Conservation (phyloP, 345 rosid genomes). For the Linum tenue region DNA sequence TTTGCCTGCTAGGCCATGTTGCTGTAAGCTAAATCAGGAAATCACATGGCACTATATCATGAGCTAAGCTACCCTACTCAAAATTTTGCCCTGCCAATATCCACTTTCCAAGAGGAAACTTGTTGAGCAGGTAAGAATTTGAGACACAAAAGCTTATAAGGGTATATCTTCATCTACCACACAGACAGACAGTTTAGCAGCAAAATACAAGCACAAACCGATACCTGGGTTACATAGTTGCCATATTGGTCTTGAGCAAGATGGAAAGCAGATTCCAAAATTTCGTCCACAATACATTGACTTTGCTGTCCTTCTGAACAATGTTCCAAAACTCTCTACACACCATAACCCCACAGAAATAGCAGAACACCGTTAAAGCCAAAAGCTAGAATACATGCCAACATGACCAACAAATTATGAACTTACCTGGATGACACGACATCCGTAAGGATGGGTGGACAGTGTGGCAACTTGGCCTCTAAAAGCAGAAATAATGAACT, state of each 20-base stretch:
- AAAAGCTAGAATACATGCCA: slow-evolving; percentile 4
- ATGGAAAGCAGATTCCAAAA: slow-evolving; percentile 59
- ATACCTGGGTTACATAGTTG: slow-evolving; percentile 95
- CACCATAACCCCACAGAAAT: slow-evolving; percentile 7
- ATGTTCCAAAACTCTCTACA: slow-evolving; percentile 90
- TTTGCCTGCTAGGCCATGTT: too few species aligned
- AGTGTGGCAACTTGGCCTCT: slow-evolving; percentile 74
- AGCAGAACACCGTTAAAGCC: neutral
- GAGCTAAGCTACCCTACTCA: neutral
- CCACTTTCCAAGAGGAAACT: neutral
- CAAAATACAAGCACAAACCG: neutral
- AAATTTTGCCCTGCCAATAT: too few species aligned
- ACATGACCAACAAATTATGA: slow-evolving; percentile 5
- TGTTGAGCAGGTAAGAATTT: too few species aligned
- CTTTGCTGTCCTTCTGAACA: slow-evolving; percentile 69
- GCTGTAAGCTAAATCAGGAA: too few species aligned
- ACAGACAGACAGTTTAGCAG: neutral
- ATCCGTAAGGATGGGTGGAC: slow-evolving; percentile 94
- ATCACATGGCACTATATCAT: neutral
- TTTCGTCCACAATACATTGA: slow-evolving; percentile 79
- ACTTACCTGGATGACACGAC: slow-evolving; percentile 91
- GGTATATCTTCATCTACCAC: neutral
- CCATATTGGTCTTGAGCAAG: slow-evolving; percentile 99
- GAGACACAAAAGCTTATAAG: neutral
- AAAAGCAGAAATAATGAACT: slow-evolving; percentile 75